These are phyloP conservation scores for Yamadazyma dushanensis DNA, from an alignment of 1,139 yeast genomes.

Conservation along the genomic window DNA sequence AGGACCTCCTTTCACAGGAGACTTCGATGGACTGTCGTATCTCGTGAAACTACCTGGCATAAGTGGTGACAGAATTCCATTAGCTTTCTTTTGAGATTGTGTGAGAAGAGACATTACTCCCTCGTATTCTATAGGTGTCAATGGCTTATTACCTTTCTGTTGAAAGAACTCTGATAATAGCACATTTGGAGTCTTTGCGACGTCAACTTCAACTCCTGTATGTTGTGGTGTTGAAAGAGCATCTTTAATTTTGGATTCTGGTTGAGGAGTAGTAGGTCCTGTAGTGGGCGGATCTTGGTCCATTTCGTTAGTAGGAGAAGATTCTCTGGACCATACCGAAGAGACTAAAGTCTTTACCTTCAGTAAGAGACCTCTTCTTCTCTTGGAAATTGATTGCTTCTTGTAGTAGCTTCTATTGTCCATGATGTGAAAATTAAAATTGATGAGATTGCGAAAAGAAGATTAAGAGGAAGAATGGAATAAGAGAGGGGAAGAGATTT, in stretches of 20 bases:
- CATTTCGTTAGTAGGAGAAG: slow-evolving; percentile 1
- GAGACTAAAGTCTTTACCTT: slow-evolving; percentile 30
- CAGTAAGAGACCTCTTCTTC: slow-evolving; percentile 27
- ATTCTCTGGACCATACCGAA: slow-evolving; percentile 16
- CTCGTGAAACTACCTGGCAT: slow-evolving; percentile 18
- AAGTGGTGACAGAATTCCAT: slow-evolving; percentile 8
- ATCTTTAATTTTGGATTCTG: background rate
- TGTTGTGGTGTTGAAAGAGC: background rate
- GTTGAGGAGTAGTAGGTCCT: slow-evolving; percentile 2
- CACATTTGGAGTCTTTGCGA: slow-evolving; percentile 42
- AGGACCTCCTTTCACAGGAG: slow-evolving; percentile 1
- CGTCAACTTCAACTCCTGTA: background rate
- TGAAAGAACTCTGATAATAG: slow-evolving; percentile 71
- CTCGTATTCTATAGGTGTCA: slow-evolving; percentile 76
- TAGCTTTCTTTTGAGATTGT: slow-evolving; percentile 17
- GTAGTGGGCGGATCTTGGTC: slow-evolving; percentile 1
- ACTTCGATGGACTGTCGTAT: slow-evolving; percentile 10
- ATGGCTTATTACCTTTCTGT: slow-evolving; percentile 71
- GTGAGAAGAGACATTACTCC: slow-evolving; percentile 70
- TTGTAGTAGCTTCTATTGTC: slow-evolving; percentile 43
- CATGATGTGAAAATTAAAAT: slow-evolving; percentile 32
- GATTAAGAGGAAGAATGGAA: background rate
- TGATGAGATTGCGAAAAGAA: background rate
- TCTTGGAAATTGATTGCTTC: slow-evolving; percentile 16
- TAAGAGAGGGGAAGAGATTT: too few relatives aligned